Base-by-base conservation (phyloP, 768 basidiomycete genomes). In the Tulasnella sp. region DNA sequence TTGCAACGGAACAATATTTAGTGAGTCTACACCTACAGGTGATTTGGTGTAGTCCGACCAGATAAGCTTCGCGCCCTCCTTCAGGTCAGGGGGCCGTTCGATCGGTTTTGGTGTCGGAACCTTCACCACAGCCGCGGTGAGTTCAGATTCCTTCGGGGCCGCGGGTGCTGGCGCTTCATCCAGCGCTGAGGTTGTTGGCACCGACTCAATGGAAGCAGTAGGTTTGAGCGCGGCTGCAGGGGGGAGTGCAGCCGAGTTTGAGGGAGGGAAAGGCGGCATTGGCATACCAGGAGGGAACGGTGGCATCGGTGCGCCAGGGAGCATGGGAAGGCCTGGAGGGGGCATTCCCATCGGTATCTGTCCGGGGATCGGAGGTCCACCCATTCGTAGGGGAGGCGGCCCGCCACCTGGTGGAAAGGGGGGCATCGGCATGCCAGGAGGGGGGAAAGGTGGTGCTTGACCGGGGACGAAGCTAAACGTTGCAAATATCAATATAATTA, bases 31-130 rank as follows among this genome's bases (percentile, higher is more conserved):
- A n/a, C n/a, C n/a, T 64, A 89, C 89, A 3, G 87, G 84, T 59
- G 80, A 81, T 68, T 87, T 89, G 66, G 90, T 88, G 0, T 88
- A 72, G 65, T 92, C 85, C 12, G 73, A 68, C 70, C 83, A 87
- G 69, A 89, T 85, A 45, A 92, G 74, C 21, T 77, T 76, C 1
- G 86, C 87, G 12, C 76, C 73, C 69, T 88, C 87, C 75, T 89
- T 91, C 66, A 87, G 81, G 1, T 80, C 75, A 11, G 84, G 79
- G 65, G 86, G 84, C 12, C 76, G 81, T 72, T 89, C 85, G 19
- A 75, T 73, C 41, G 81, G 69, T 3, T 75, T 70, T 8, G 78
- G 75, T 65, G 82, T 76, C 1, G 85, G 86, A 41, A 63, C 53
- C 17, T 30, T 62, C 19, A 64, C 63, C 12, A 61, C 62, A 21